Percentiles rank a stretch among this genome's conserved stretches.
phyloP scores from a whole-genome alignment of 768 basidiomycete genomes.

The Boletus barrowsii region DNA sequence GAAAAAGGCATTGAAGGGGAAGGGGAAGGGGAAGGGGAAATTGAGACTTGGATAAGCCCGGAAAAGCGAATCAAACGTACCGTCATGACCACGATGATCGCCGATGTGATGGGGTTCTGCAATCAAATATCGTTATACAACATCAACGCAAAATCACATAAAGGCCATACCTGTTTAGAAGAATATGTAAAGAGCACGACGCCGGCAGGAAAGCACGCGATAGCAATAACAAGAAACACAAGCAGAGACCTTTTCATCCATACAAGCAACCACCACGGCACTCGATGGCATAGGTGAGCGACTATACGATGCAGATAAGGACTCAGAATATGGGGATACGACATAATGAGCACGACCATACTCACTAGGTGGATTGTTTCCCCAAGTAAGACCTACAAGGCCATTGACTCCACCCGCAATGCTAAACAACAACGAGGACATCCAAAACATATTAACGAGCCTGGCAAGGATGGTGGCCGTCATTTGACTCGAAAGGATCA shows the following conservation, averaged over 20 bases:
- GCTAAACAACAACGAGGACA: constrained; percentile 50
- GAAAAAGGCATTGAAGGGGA: not conserved
- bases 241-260: constrained; percentile 85
- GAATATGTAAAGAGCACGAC: constrained; percentile 75
- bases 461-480: constrained; percentile 32
- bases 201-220: constrained; percentile 77
- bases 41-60: not conserved
- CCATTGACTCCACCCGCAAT: constrained; percentile 52
- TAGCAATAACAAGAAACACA: constrained; percentile 78
- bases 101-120: constrained; percentile 58
- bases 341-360: not conserved
- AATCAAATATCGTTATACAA: not conserved
- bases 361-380: constrained; percentile 55
- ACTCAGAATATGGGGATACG: not conserved
- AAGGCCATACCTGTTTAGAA: constrained; percentile 52
- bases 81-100: constrained; percentile 71
- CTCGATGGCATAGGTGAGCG: constrained; percentile 50
- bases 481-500: constrained; percentile 39
- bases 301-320: constrained; percentile 11
- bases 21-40: too few relatives aligned
- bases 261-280: constrained; percentile 58
- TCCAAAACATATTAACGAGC: constrained; percentile 51
- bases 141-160: not conserved
- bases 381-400: constrained; percentile 49
- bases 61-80: constrained; percentile 14